Evolutionary conservation across 1,284 basidiomycete species (phyloP).

Genomic region (Pascua guehoae): DNA sequence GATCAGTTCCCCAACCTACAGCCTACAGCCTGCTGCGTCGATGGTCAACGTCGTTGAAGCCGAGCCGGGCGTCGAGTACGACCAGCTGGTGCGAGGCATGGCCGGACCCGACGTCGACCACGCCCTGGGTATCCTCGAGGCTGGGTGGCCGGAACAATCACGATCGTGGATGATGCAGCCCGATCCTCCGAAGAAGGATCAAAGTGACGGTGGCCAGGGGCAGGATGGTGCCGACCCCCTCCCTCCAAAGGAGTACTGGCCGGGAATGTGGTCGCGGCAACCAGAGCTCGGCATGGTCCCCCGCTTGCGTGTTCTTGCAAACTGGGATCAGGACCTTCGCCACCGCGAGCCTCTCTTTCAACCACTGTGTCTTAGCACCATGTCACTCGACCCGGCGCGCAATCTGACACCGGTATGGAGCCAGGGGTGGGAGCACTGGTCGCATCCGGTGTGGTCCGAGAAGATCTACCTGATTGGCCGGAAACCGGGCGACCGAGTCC

Average conservation of each 20-base stretch:
- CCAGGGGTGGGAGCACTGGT: slow-evolving; percentile 45
- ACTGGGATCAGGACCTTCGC: slow-evolving; percentile 36
- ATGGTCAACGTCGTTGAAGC: slow-evolving; percentile 2
- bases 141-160: slow-evolving; percentile 27
- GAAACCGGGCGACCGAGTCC: slow-evolving; percentile 33
- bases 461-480: slow-evolving; percentile 44
- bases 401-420: slow-evolving; percentile 36
- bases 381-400: slow-evolving; percentile 28
- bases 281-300: slow-evolving; percentile 39
- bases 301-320: slow-evolving; percentile 35
- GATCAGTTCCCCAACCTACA: slow-evolving; percentile 23
- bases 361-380: slow-evolving; percentile 37
- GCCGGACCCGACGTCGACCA: slow-evolving; percentile 4
- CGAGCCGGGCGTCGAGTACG: not conserved
- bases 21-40: slow-evolving; percentile 1
- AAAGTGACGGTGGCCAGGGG: slow-evolving; percentile 6
- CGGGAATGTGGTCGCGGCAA: slow-evolving; percentile 36
- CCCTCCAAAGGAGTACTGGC: slow-evolving; percentile 5
- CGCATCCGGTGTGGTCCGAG: slow-evolving; percentile 39
- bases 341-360: slow-evolving; percentile 29
- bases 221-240: not conserved
- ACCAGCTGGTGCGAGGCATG: not conserved
- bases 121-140: slow-evolving; percentile 5
- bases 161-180: slow-evolving; percentile 21
- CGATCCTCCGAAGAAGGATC: not conserved